Base-by-base conservation (phyloP, 768 basidiomycete species). In the Boletus pseudopeckii region DNA sequence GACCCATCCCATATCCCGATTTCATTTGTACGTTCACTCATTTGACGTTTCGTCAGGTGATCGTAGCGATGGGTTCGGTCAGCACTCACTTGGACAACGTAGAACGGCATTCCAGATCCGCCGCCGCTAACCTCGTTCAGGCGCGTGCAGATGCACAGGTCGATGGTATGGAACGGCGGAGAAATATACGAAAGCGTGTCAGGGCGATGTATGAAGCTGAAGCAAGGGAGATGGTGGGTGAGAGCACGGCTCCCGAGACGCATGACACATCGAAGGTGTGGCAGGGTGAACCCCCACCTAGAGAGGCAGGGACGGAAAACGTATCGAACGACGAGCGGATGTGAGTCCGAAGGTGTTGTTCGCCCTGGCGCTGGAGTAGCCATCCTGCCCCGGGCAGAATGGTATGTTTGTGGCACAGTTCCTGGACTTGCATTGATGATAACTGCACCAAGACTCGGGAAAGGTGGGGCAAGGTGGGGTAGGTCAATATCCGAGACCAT, bases 91-190 rank as follows among this genome's bases (percentile, higher is more conserved):
- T 63, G 74, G 14, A 78, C 80, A 36, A 72, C 72, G 56, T 64
- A n/a, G 54, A 55, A 56, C 70, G 68, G 0, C 85, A 88, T 26
- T 36, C 64, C 58, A 68, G 67, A 13, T 70, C 71, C 3, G 88
- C 87, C 0, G 79, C 76, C 1, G 68, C 71, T 9, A 86, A 85
- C 56, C 77, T 88, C 18, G 76, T 81, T 0, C 75, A 80, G 53
- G 87, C 84, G 5, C 76, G 82, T 17, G 64, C 67, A 14, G 86
- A 86, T 34, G 83, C 84, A 7, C 70, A 73, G 40, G 75, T 81
- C 56, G 65, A 78, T 38, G 85, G 86, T 1, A 74, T 72, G 38
- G 77, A 80, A 56, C 70, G 85, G 47, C 74, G 84, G 45, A 70
- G 68, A 41, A 77, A 76, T 52, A 76, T 88, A 54, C 72, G 75